These are phyloP conservation scores for Fusarium nanum DNA, from an alignment of 2,329 filamentous ascomycete species.

Conservation along the genomic window DNA sequence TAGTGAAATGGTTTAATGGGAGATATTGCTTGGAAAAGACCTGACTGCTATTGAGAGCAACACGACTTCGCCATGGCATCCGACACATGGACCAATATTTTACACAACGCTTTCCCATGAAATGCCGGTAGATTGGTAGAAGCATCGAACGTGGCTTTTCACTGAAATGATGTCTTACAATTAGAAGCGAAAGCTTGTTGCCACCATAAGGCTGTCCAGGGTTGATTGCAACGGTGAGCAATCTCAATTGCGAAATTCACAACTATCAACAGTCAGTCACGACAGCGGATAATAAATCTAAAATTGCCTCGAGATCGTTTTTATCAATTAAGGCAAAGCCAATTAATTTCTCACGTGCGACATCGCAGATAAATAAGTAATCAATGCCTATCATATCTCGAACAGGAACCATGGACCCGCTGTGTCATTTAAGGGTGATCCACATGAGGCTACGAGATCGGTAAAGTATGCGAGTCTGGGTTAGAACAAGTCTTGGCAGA, in stretches of 20 bases:
- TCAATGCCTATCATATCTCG: neutral
- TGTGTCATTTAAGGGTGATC: neutral
- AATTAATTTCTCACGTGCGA: neutral
- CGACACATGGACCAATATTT: neutral
- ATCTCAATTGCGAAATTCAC: too few species aligned
- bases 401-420: neutral
- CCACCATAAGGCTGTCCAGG: neutral
- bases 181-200: neutral
- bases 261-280: rapidly evolving
- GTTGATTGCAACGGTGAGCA: too few species aligned
- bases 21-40: too few species aligned
- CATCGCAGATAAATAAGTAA: neutral
- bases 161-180: neutral
- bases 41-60: rapidly evolving
- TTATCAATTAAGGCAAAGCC: too few species aligned
- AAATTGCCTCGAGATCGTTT: too few species aligned
- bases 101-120: too few species aligned
- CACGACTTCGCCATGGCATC: neutral
- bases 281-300: too few species aligned
- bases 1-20: too few species aligned
- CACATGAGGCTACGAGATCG: neutral
- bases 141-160: neutral
- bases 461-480: neutral
- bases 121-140: neutral
- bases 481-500: neutral